These are phyloP conservation scores for Podospora australis DNA, from an alignment of 495 filamentous ascomycete species.

Conservation along the genomic window DNA sequence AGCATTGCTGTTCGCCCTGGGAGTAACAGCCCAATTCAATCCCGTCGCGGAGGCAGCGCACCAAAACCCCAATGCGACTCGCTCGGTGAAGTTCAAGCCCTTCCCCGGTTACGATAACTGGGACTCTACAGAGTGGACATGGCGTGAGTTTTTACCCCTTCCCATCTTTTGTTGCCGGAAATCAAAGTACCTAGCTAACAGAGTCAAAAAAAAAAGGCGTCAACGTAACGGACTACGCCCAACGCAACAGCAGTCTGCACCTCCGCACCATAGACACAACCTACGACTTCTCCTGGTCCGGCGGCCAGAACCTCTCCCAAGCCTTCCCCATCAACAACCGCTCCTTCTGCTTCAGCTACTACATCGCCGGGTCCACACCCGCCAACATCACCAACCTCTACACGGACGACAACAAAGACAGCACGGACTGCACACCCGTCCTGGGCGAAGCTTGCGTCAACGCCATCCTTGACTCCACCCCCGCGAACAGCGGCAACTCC, in stretches of 20 bases:
- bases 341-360: not conserved
- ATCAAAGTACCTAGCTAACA: not conserved
- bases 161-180: not conserved
- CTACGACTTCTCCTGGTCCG: not conserved
- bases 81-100: not conserved
- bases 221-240: not conserved
- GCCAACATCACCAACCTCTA: not conserved
- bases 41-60: not conserved
- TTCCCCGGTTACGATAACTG: not conserved
- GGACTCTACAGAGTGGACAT: not conserved
- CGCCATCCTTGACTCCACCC: not conserved
- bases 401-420: not conserved
- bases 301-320: not conserved
- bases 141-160: not conserved
- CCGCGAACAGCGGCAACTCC: not conserved
- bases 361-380: not conserved
- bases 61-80: not conserved
- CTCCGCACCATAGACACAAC: not conserved
- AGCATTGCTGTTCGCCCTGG: not conserved
- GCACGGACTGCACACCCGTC: not conserved
- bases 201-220: not conserved
- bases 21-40: not conserved
- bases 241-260: not conserved
- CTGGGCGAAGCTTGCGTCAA: not conserved
- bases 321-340: not conserved